These are phyloP conservation scores for Poronia punctata DNA, from an alignment of 495 filamentous ascomycete genomes.

Conservation along the genomic window DNA sequence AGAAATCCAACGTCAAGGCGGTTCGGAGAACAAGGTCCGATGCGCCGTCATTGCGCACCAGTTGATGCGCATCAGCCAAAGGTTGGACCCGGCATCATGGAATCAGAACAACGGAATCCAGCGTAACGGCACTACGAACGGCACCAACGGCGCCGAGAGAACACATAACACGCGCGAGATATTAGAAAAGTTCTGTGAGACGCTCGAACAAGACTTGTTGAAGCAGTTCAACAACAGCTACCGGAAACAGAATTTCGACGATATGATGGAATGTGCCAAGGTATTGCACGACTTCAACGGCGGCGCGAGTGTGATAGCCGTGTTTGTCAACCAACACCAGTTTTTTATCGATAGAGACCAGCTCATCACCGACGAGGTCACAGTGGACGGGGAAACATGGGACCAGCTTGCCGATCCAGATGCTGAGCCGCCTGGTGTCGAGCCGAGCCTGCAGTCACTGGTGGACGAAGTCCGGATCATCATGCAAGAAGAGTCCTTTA, in stretches of 20 bases:
- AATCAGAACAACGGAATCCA: slow-evolving; percentile 46
- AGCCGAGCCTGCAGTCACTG: slow-evolving; percentile 84
- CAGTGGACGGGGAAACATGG: slow-evolving; percentile 73
- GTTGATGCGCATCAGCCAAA: slow-evolving; percentile 77
- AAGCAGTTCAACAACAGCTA: slow-evolving; percentile 97
- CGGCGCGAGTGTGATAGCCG: slow-evolving; percentile 83
- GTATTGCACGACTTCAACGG: slow-evolving; percentile 95
- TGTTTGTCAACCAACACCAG: slow-evolving; percentile 98
- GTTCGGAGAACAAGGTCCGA: slow-evolving; percentile 77
- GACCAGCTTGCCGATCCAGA: slow-evolving; percentile 92
- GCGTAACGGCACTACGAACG: slow-evolving; percentile 49
- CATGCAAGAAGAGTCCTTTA: slow-evolving; percentile 93
- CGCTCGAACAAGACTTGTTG: slow-evolving; percentile 87
- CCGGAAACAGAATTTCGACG: slow-evolving; percentile 84
- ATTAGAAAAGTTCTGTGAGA: slow-evolving; percentile 95
- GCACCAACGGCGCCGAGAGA: slow-evolving; percentile 32
- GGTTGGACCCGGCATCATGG: slow-evolving; percentile 70
- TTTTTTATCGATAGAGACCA: slow-evolving; percentile 96
- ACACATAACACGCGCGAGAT: slow-evolving; percentile 72
- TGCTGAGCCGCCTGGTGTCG: slow-evolving; percentile 80
- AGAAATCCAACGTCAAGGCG: slow-evolving; percentile 69
- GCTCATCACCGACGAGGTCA: slow-evolving; percentile 84
- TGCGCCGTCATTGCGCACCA: slow-evolving; percentile 88
- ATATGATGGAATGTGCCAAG: slow-evolving; percentile 91
- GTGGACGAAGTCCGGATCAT: slow-evolving; percentile 90